Percentiles rank a stretch among this genome's conserved stretches.
phyloP scores from a whole-genome alignment of 1,284 basidiomycete species.

The Ustilago trichophora region DNA sequence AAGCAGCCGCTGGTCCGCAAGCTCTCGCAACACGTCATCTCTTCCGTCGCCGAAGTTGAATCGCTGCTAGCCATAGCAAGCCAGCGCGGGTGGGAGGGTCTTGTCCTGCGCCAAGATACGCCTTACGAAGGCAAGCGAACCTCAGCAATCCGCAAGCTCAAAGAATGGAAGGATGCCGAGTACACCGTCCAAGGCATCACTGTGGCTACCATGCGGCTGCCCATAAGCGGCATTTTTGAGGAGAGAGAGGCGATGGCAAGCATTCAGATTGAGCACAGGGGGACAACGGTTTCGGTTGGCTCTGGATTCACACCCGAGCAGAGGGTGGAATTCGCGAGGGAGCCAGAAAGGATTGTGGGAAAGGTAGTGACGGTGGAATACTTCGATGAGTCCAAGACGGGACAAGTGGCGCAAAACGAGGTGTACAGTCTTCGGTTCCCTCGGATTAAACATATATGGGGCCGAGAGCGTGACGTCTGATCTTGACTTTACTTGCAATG shows the following conservation, averaged over 20 bases:
- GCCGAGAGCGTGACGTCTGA: conserved; percentile 31
- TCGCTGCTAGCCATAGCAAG: conserved; percentile 19
- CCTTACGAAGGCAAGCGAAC: conserved; percentile 53
- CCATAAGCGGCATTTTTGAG: conserved; percentile 39
- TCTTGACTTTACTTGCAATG: not conserved
- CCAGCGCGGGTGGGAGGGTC: conserved; percentile 50
- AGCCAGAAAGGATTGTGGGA: conserved; percentile 44
- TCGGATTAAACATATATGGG: conserved; percentile 52
- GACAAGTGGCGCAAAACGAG: not conserved
- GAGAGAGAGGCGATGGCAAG: conserved; percentile 41
- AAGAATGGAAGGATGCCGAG: conserved; percentile 53
- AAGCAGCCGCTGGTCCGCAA: conserved; percentile 20
- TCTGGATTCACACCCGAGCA: conserved; percentile 49
- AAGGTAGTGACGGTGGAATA: conserved; percentile 53
- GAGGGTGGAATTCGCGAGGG: conserved; percentile 41
- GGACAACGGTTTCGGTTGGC: conserved; percentile 45
- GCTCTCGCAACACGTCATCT: conserved; percentile 37
- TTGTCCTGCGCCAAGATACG: conserved; percentile 45
- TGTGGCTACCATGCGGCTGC: conserved; percentile 44
- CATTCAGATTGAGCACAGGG: conserved; percentile 41
- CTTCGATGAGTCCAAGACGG: conserved; percentile 38
- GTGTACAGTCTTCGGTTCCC: conserved; percentile 52
- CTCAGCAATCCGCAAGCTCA: conserved; percentile 47
- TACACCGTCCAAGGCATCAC: conserved; percentile 40
- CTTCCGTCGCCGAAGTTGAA: conserved; percentile 7